Conservation (phyloP, 441 rosid species). For the Eutrema salsugineum region DNA sequence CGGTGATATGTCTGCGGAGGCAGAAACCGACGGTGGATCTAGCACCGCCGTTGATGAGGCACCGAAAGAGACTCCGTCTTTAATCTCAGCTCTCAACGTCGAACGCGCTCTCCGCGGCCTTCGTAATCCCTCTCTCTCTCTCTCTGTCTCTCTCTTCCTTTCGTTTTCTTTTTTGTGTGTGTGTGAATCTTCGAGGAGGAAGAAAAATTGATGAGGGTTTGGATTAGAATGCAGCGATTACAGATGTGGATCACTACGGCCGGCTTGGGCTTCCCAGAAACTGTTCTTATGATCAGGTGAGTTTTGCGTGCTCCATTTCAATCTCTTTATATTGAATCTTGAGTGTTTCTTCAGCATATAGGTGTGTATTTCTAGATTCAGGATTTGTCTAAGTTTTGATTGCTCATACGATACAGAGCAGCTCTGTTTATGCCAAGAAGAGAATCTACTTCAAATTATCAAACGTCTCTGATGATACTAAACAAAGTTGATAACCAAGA, state of each 20-base stretch:
- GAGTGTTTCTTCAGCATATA: neutral
- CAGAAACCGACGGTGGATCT: slow-evolving; percentile 31
- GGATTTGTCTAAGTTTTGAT: neutral
- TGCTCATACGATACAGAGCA: neutral
- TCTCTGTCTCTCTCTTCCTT: neutral
- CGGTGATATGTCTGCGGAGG: slow-evolving; percentile 37
- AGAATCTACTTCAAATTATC: neutral
- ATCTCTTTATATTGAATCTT: neutral
- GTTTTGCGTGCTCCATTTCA: neutral
- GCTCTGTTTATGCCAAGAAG: neutral
- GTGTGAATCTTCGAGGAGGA: neutral
- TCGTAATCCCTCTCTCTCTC: slow-evolving; percentile 39
- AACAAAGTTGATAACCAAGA: neutral
- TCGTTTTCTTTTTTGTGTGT: neutral
- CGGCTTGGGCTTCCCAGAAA: slow-evolving; percentile 56
- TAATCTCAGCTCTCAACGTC: slow-evolving; percentile 72
- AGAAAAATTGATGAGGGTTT: slow-evolving; percentile 24
- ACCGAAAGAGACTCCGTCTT: slow-evolving; percentile 55
- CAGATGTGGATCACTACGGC: slow-evolving; percentile 82
- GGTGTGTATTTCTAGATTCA: neutral
- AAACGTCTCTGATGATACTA: neutral
- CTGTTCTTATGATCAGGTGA: slow-evolving; percentile 62
- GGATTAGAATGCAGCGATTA: slow-evolving; percentile 74
- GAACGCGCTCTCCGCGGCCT: slow-evolving; percentile 87
- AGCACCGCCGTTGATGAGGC: slow-evolving; percentile 56